Base-by-base conservation (phyloP, 768 basidiomycete genomes). In the Tricholomella constricta region DNA sequence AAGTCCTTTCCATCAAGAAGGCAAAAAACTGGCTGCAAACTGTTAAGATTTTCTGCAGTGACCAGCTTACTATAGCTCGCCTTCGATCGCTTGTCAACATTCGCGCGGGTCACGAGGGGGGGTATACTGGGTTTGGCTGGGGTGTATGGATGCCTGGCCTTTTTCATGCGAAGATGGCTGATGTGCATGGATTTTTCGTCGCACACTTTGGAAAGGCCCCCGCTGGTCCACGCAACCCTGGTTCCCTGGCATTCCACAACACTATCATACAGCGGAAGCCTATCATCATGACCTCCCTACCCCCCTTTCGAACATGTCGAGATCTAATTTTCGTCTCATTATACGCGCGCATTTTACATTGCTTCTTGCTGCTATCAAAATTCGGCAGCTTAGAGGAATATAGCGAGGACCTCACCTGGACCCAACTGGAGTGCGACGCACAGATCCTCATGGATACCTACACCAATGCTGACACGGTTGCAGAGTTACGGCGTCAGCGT, bases 121-220 rank as follows among this genome's bases (percentile, higher is more conserved):
- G 64, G 0, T 56, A 55, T 19, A 20, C 53, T 1, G 61, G 65
- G 0, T 69, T 66, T 36, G 54, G 62, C 0, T 60, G 66, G 54
- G 59, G 56, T 3, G 60, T 59, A 0, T 67, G 60, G 58, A 55
- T 67, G 14, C 68, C 69, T 1, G 74, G 74, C 0, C 60, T 75
- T 1, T 75, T 75, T 56, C 75, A 77, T 53, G 62, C 45, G 8
- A 70, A 75, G 51, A 72, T 74, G 20, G 65, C 70, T 2, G 68
- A 69, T 26, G 52, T 59, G 6, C 63, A 62, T 31, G 71, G 71
- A 0, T 34, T 65, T 2, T 37, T 77, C 4, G 45, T 65, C 6
- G 68, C 58, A 0, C 72, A 74, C 54, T 74, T 52, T 37, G 75
- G 73, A 3, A 60, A 63, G n/a, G 10, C 40, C 8, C 7, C 8